phyloP scores from a whole-genome alignment of 768 basidiomycete genomes.

The Pulveroboletus sp. region DNA sequence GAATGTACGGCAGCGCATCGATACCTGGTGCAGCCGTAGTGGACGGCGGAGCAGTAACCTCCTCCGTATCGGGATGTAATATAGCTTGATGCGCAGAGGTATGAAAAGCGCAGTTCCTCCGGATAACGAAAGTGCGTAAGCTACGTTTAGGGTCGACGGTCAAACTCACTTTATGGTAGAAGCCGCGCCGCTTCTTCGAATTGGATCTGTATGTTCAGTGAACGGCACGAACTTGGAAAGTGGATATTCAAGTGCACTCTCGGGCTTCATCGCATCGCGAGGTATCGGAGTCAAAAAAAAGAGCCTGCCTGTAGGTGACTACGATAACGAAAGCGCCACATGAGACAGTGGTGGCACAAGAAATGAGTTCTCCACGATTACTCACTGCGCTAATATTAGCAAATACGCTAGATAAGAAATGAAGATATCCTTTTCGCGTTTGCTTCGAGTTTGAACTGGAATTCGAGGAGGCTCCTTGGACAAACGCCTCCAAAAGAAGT shows the following conservation, averaged over 20 bases:
- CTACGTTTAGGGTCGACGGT: not conserved
- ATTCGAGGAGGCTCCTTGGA: slow-evolving; percentile 59
- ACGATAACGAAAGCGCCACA: not conserved
- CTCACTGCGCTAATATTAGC: slow-evolving; percentile 83
- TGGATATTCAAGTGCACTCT: slow-evolving; percentile 63
- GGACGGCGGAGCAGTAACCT: slow-evolving; percentile 55
- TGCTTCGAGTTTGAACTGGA: slow-evolving; percentile 47
- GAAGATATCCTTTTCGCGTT: slow-evolving; percentile 68
- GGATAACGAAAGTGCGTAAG: slow-evolving; percentile 8
- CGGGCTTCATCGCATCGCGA: slow-evolving; percentile 40
- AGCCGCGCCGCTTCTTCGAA: slow-evolving; percentile 82
- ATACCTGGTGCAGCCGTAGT: slow-evolving; percentile 64
- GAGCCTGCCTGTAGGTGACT: slow-evolving; percentile 74
- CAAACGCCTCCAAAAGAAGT: slow-evolving; percentile 86
- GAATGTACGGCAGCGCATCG: slow-evolving; percentile 76
- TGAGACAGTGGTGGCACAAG: not conserved
- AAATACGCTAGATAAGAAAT: slow-evolving; percentile 93
- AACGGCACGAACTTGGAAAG: slow-evolving; percentile 78
- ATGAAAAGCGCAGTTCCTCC: slow-evolving; percentile 78
- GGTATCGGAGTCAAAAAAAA: slow-evolving; percentile 75
- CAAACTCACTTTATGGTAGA: slow-evolving; percentile 76
- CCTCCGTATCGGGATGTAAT: slow-evolving; percentile 57
- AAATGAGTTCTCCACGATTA: slow-evolving; percentile 7
- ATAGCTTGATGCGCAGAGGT: slow-evolving; percentile 64
- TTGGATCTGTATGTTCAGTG: slow-evolving; percentile 84